A percentile compares a stretch with the other conserved stretches of the same genome.
These are phyloP conservation scores for Hyparrhenia diplandra DNA, from an alignment of 176 grass and related monocot genomes.

Conservation along the genomic window DNA sequence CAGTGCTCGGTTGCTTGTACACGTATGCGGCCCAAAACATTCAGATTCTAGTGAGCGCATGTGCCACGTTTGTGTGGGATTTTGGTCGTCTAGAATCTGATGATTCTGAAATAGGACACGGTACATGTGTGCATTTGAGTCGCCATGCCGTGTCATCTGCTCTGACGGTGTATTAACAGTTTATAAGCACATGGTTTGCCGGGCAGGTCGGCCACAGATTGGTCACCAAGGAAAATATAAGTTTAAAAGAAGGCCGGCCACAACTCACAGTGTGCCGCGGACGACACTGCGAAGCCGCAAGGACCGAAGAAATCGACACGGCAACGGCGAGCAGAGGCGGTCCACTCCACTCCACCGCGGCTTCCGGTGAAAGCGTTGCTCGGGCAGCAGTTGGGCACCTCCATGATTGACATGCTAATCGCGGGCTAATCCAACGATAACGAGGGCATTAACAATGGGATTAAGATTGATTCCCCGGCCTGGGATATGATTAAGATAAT, in stretches of 20 bases:
- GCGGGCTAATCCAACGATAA: neutral
- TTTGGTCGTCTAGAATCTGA: too few relatives aligned
- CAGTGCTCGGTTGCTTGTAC: too few relatives aligned
- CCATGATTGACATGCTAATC: slow-evolving; percentile 1
- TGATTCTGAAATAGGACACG: neutral
- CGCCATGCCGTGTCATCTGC: slow-evolving; percentile 9
- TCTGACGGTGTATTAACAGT: neutral
- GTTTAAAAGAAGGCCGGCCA: neutral
- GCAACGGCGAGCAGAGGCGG: neutral
- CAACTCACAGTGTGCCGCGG: neutral
- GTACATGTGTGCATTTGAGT: neutral
- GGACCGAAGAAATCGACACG: neutral
- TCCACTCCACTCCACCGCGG: neutral
- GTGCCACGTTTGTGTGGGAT: too few relatives aligned
- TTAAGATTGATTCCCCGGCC: neutral
- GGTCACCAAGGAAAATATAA: neutral
- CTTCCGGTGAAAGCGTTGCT: neutral
- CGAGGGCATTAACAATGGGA: neutral
- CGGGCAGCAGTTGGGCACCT: neutral
- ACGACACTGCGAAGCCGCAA: neutral
- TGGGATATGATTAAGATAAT: neutral
- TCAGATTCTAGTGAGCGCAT: too few relatives aligned
- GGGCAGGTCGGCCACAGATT: neutral
- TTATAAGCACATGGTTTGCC: neutral
- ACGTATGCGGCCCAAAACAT: too few relatives aligned